A percentile compares a stretch with the other conserved stretches of the same genome.
phyloP scores from a whole-genome alignment of 1,139 yeast species.

The Hansenula lynferdii region DNA sequence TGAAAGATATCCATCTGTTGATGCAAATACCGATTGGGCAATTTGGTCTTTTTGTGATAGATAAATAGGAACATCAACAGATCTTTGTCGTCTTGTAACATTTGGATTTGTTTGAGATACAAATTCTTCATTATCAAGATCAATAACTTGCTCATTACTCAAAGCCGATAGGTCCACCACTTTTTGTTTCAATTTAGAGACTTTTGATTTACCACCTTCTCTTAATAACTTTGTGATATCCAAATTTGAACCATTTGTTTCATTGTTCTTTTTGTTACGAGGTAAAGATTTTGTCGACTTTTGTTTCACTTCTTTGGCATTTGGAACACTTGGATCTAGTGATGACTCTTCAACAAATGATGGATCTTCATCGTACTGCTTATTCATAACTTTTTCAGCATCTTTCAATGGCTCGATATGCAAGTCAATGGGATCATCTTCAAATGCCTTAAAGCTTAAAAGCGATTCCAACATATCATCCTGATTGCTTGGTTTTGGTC shows the following conservation, averaged over 20 bases:
- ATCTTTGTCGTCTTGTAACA: neutral
- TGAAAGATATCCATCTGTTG: conserved; percentile 14
- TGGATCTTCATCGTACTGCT: conserved; percentile 13
- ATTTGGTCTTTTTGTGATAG: conserved; percentile 12
- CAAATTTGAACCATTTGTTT: conserved; percentile 34
- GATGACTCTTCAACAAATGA: conserved; percentile 3
- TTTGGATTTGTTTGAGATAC: neutral
- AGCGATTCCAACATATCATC: neutral
- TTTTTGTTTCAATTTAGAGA: neutral
- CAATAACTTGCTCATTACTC: conserved; percentile 12
- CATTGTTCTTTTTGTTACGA: too few species aligned
- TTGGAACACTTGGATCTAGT: neutral
- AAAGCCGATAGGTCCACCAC: conserved; percentile 8
- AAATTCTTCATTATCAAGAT: conserved; percentile 9
- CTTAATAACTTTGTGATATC: conserved; percentile 55
- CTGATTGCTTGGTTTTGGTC: neutral
- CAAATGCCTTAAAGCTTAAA: conserved; percentile 9
- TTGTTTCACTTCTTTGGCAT: too few species aligned
- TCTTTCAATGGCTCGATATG: conserved; percentile 3
- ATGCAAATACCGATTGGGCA: conserved; percentile 5
- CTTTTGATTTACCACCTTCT: conserved; percentile 4
- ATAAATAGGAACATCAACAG: neutral
- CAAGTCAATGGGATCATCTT: conserved; percentile 3
- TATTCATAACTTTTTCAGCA: conserved; percentile 13
- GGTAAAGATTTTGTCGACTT: too few species aligned